Percentiles rank a stretch among this genome's conserved stretches.
These are phyloP conservation scores for Hypocreales sp. DNA, from an alignment of 2,329 filamentous ascomycete species.

Conservation along the genomic window DNA sequence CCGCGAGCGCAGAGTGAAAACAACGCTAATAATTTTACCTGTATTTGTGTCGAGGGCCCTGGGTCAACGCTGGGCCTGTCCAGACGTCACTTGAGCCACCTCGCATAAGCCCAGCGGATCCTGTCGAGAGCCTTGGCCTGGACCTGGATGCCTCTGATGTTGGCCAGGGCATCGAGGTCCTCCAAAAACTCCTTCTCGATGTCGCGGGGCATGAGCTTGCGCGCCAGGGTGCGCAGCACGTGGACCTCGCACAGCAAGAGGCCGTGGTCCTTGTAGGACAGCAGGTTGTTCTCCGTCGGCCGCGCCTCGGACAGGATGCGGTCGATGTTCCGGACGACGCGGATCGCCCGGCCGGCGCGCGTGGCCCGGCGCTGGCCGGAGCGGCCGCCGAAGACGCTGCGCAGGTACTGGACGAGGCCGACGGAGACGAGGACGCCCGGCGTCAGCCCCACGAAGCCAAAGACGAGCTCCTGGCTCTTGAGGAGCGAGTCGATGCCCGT, in stretches of 20 bases:
- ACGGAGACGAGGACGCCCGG: constrained; percentile 82
- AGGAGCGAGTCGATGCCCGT: constrained; percentile 87
- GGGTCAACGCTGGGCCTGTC: too few relatives aligned
- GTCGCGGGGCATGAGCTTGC: constrained; percentile 51
- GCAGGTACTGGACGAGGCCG: constrained; percentile 57
- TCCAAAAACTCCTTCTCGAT: constrained; percentile 76
- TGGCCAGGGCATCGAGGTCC: constrained; percentile 73
- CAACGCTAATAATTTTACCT: too few relatives aligned
- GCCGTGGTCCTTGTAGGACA: constrained; percentile 88
- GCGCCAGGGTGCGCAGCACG: constrained; percentile 49
- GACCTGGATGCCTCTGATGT: constrained; percentile 62
- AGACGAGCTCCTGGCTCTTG: constrained; percentile 92
- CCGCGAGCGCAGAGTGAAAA: too few relatives aligned
- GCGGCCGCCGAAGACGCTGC: constrained; percentile 52
- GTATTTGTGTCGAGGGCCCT: too few relatives aligned
- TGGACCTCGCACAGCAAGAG: constrained; percentile 83
- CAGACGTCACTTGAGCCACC: constrained; percentile 47
- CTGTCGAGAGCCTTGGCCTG: constrained; percentile 69
- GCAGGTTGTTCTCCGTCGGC: constrained; percentile 55
- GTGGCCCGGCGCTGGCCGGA: constrained; percentile 49
- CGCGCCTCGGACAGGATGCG: constrained; percentile 56
- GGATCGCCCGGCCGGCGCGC: constrained; percentile 54
- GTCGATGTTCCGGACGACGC: constrained; percentile 77
- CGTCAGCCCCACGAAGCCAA: constrained; percentile 91
- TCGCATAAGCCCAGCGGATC: constrained; percentile 80